phyloP scores from a whole-genome alignment of 108 stramenopile species.

The Nannochloropsis salina region DNA sequence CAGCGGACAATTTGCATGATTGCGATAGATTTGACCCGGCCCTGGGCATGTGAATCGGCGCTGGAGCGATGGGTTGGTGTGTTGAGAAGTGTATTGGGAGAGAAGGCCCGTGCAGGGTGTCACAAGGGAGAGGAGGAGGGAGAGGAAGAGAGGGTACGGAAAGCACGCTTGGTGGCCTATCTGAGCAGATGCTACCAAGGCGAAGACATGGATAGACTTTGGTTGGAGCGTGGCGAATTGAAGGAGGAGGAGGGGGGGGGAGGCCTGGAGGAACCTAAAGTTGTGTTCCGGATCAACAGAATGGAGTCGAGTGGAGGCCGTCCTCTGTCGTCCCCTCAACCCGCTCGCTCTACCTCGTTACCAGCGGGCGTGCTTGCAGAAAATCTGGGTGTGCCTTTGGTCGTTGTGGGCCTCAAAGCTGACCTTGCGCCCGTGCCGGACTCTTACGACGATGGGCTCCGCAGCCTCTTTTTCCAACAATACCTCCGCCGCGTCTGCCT shows the following conservation, averaged over 20 bases:
- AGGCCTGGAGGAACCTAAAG: not conserved
- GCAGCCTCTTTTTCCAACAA: constrained; percentile 8
- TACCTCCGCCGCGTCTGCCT: not conserved
- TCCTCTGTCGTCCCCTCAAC: not conserved
- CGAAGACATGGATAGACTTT: not conserved
- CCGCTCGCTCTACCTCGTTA: not conserved
- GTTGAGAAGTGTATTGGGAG: not conserved
- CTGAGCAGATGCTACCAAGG: not conserved
- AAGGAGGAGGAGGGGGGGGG: not conserved
- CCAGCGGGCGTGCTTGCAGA: not conserved
- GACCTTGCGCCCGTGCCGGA: not conserved
- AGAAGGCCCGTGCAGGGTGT: not conserved
- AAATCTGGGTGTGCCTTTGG: not conserved
- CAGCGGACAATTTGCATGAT: constrained; percentile 17
- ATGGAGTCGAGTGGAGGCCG: too few species aligned
- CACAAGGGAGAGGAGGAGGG: not conserved
- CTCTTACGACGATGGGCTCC: not conserved
- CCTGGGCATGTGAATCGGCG: not conserved
- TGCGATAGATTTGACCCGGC: not conserved
- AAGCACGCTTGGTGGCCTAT: not conserved
- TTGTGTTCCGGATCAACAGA: not conserved
- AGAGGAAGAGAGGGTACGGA: not conserved
- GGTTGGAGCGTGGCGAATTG: not conserved
- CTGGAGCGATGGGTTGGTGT: not conserved
- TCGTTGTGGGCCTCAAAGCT: constrained; percentile 4